Evolutionary conservation across 257 asterid species (phyloP), one percentile per base, ranked within the genome.

Genomic region (Nicotiana noctiflora): DNA sequence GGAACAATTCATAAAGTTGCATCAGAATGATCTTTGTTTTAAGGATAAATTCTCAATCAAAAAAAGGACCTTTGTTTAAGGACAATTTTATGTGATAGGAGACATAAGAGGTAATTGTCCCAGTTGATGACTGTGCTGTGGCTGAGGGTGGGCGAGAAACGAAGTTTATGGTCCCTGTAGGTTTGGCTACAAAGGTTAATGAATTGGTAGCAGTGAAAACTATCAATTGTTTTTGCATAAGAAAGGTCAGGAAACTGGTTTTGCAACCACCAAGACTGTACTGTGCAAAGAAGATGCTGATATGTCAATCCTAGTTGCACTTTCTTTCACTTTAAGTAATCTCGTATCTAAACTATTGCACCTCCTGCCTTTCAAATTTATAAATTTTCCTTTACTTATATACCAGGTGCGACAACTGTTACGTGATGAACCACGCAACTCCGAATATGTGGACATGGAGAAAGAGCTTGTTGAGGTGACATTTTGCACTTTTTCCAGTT

Each of bases 401-500:
- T 21, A 77, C 76, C 90, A 96, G 99, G 94, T 96, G 77, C 94
- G 87, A 81, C 64, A 84, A 25, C 84, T 96, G 62, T 84, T 96
- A 90, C 84, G 82, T 19, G 97, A 91, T 85, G 98, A 94, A 55
- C 95, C 93, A 37, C 87, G 85, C 84, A 96, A 96, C 88, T 77
- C 99, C 12, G 98, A 96, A 60, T 94, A 85, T 82, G 63, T 90
- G 87, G 99, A 96, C 88, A 93, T 96, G 98, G 97, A 94, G 89
- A 96, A 90, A 89, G 99, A 94, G 90, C 98, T 96, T 60, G 87
- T 51, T 29, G 99, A 96, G 99, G 98, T 94, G 91, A 89, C 84
- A 83, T 81, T 74, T 49, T 79, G 59, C 37, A 77, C 64, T 52
- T 25, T 14, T 72, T 27, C 32, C 56, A 23, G 77, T 25, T 40